phyloP scores from a whole-genome alignment of 2,329 filamentous ascomycete species.

The Neopestalotiopsis rosae region DNA sequence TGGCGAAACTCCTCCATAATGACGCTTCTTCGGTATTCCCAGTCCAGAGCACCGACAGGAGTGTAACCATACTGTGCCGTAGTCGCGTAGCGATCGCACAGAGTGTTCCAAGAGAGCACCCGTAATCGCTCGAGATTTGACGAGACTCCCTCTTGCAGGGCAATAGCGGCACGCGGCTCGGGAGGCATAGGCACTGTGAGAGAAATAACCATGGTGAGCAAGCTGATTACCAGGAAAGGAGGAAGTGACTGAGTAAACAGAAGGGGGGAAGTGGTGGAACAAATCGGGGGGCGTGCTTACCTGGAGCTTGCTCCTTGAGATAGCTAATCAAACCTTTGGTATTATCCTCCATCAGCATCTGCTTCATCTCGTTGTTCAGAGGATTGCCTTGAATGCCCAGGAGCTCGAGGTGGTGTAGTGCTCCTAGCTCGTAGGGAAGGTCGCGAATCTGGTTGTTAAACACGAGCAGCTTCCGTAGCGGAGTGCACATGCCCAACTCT shows the following conservation, averaged over 20 bases:
- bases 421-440: conserved; percentile 86
- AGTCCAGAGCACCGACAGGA: conserved; percentile 78
- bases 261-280: background rate
- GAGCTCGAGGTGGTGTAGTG: conserved; percentile 85
- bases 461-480: conserved; percentile 81
- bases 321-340: conserved; percentile 84
- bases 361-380: conserved; percentile 75
- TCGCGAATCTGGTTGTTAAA: conserved; percentile 90
- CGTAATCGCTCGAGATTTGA: conserved; percentile 73
- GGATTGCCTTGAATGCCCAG: conserved; percentile 94
- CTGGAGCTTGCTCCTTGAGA: conserved; percentile 82
- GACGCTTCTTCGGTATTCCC: conserved; percentile 84
- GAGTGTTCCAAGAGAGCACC: conserved; percentile 91
- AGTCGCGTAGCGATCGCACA: conserved; percentile 93
- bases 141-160: conserved; percentile 72
- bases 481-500: conserved; percentile 96
- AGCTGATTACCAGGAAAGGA: background rate
- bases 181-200: conserved; percentile 76
- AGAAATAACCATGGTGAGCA: background rate
- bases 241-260: background rate
- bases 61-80: conserved; percentile 88
- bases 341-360: conserved; percentile 84
- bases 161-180: conserved; percentile 75
- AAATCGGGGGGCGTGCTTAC: conserved; percentile 52
- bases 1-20: conserved; percentile 83